Base-by-base conservation (phyloP, 805 yeast genomes). In the Candida montana region DNA sequence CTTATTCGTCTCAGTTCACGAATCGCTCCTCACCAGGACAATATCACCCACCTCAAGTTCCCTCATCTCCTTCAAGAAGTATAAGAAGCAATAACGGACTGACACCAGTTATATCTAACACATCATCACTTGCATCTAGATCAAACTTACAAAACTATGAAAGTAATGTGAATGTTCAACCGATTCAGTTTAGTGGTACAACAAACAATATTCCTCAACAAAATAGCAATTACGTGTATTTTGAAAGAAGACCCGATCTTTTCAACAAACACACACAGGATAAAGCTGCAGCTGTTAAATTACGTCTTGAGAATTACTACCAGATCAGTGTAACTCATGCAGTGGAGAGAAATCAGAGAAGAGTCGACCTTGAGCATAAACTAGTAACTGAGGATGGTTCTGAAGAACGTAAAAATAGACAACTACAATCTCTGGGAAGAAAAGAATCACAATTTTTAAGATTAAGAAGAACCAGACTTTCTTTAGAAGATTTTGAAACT, bases 321-420 rank as follows among this genome's bases (percentile, higher is more conserved):
- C 96, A 91, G 62, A 77, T 89, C 77, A 90, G 93, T 58, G 88
- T 91, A 19, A 83, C 90, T 45, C 61, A 89, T 60, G 98, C 99
- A 0, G 89, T 93, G 47, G 99, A 93, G 62, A 72, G 99, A 50
- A 93, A 91, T 60, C 96, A 90, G 62, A 79, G 98, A 63, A 74
- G 97, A 31, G 76, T 89, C 31, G 88, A 83, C 52, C 72, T 89
- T 49, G 99, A 78, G 75, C 57, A 79, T 96, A 62, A 77, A 85
- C 58, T 86, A 78, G 61, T 78, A 95, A 49, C 69, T 77, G 41
- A 71, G 69, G 42, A 77, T 77, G 60, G 95, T 82, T 37, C 78
- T 76, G 62, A 63, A 65, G 37, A 77, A 77, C 45, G 95, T 74
- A 77, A 54, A 77, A 80, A 51, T 87, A 93, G 63, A 68, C 82